These are phyloP conservation scores for Calonectria fujianensis DNA, from an alignment of 2,329 filamentous ascomycete species.

Conservation along the genomic window DNA sequence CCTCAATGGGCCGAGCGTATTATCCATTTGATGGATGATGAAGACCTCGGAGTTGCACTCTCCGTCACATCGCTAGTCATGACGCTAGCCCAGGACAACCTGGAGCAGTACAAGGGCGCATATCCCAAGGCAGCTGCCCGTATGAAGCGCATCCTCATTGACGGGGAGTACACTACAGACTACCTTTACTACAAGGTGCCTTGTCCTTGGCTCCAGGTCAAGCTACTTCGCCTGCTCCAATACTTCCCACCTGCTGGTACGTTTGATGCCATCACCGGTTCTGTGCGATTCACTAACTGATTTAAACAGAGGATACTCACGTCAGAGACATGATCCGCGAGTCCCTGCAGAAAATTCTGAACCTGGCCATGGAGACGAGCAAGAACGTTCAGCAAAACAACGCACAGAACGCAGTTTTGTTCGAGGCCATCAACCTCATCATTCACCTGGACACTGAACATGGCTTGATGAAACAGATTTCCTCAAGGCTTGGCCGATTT, in stretches of 20 bases:
- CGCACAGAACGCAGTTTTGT: constrained; percentile 96
- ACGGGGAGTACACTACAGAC: constrained; percentile 90
- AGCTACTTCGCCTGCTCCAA: constrained; percentile 91
- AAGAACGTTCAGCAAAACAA: constrained; percentile 99
- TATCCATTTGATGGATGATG: constrained; percentile 98
- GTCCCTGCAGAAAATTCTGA: constrained; percentile 92
- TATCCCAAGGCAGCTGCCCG: constrained; percentile 95
- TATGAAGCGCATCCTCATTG: constrained; percentile 91
- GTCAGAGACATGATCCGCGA: constrained; percentile 94
- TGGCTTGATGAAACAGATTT: constrained; percentile 96
- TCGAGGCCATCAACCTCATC: constrained; percentile 98
- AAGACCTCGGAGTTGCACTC: constrained; percentile 93
- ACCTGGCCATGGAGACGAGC: constrained; percentile 92
- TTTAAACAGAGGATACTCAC: constrained; percentile 87
- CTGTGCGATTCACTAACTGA: constrained; percentile 31
- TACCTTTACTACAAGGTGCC: constrained; percentile 99
- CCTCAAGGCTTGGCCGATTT: constrained; percentile 91
- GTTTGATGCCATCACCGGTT: constrained; percentile 52
- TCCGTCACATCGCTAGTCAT: constrained; percentile 98
- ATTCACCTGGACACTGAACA: constrained; percentile 98
- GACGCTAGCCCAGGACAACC: constrained; percentile 93
- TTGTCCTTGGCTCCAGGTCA: constrained; percentile 98
- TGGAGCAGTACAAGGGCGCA: constrained; percentile 94
- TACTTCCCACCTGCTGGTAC: constrained; percentile 95
- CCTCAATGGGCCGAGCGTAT: constrained; percentile 98